Evolutionary conservation across 305 asterid species (phyloP), one percentile per base, ranked within the genome.

Genomic region (Salvia sclarea): DNA sequence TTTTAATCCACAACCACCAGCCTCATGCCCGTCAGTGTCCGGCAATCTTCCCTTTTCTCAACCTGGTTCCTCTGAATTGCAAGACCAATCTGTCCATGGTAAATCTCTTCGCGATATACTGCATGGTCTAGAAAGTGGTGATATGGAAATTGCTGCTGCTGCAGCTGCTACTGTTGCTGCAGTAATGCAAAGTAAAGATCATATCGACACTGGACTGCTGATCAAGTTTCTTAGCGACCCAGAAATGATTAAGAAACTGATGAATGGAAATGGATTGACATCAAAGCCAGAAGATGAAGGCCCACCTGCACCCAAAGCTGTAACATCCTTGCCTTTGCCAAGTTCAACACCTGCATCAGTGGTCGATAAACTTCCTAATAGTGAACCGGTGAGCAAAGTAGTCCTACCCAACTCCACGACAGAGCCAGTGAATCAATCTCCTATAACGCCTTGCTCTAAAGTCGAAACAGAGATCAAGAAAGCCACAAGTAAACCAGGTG

Each of bases 131-230:
- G 69, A 67, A 35, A 59, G 66, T 37, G 56, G 64, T 67, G 68
- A 76, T 63, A 25, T 70, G 52, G 71, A 64, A 56, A 73, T 62
- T 54, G 84, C 79, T 49, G 81, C 68, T 3, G 77, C 80, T 31
- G 79, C 75, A 16, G 83, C 81, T 55, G 78, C 81, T 40, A 71
- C 76, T 17, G 76, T 59, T 40, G 73, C 78, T 68, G 84, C 84
- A 48, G 61, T 70, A 18, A 60, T 76, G 57, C 68, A 74, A 56
- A 64, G 44, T 48, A 73, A 63, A 21, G 76, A 62, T 57, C 67
- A 61, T 45, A 72, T 82, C 12, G 87, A 78, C 75, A 37, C 69
- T 3, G 31, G 55, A 8, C 70, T 76, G 61, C 33, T 82, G 75
- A 35, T 80, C 61, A 61, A 74, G 48, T 11, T 74, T 35, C 77